These are phyloP conservation scores for Zhuliangozyma blackwelliae DNA, from an alignment of 1,139 yeast genomes.

Conservation along the genomic window DNA sequence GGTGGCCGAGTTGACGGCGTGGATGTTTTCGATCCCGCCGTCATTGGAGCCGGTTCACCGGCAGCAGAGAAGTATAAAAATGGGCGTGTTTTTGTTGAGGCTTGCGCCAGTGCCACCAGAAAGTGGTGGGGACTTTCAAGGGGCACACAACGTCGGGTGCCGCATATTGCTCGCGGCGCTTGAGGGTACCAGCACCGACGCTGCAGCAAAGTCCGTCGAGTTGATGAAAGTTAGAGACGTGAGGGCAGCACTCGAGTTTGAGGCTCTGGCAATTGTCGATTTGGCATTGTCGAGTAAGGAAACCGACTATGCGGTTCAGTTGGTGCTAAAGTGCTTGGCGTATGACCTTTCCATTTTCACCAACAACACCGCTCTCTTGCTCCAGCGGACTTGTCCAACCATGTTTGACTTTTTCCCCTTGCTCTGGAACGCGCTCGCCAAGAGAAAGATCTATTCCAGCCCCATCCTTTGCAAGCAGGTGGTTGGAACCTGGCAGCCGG, in stretches of 20 bases:
- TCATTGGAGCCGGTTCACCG: constrained; percentile 38
- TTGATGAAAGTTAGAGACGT: constrained; percentile 29
- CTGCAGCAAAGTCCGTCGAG: constrained; percentile 15
- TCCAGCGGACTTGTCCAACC: constrained; percentile 33
- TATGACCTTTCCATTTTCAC: constrained; percentile 58
- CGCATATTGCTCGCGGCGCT: constrained; percentile 9
- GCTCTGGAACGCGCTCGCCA: constrained; percentile 42
- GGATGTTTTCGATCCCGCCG: constrained; percentile 37
- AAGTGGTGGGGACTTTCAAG: too few species aligned
- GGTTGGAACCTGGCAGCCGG: constrained; percentile 38
- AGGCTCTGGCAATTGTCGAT: constrained; percentile 20
- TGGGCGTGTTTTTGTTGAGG: constrained; percentile 18
- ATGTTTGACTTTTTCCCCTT: constrained; percentile 43
- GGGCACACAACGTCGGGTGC: too few species aligned
- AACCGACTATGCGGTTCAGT: constrained; percentile 28
- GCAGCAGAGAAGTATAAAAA: constrained; percentile 36
- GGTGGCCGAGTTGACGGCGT: constrained; percentile 31
- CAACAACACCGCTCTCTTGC: constrained; percentile 46
- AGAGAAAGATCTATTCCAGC: constrained; percentile 29
- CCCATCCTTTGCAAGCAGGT: constrained; percentile 35
- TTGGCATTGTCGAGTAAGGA: constrained; percentile 15
- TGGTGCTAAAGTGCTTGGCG: constrained; percentile 43
- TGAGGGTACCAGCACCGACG: constrained; percentile 10
- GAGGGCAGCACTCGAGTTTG: constrained; percentile 31
- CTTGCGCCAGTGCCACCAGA: too few species aligned